Evolutionary conservation across 139 green algal genomes (phyloP).

Genomic region (Chloropicon primus): DNA sequence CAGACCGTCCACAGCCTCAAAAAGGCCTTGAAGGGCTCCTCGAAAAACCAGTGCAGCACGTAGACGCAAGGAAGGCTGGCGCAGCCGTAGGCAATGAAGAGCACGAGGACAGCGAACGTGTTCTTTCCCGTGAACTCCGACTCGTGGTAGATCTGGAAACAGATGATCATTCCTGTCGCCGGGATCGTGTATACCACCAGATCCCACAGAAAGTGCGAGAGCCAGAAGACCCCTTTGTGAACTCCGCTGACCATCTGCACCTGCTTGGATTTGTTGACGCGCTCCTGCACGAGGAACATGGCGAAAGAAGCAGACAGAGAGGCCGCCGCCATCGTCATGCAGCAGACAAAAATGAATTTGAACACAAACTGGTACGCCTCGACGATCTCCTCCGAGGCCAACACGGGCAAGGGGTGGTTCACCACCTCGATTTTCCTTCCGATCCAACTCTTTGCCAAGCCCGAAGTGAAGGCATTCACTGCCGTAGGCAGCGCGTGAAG

Average conservation of each 20-base stretch:
- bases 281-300: conserved; percentile 19
- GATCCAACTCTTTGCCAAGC: background rate
- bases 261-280: conserved; percentile 6
- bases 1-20: background rate
- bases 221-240: conserved; percentile 23
- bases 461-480: background rate
- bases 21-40: conserved; percentile 11
- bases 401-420: conserved; percentile 2
- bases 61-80: conserved; percentile 6
- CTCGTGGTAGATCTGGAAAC: background rate
- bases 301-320: conserved; percentile 8
- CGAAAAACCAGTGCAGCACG: conserved; percentile 8
- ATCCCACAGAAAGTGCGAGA: conserved; percentile 19
- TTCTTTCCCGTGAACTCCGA: background rate
- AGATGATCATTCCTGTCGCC: background rate
- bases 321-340: conserved; percentile 11
- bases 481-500: conserved; percentile 8
- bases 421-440: background rate
- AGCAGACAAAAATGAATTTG: conserved; percentile 1
- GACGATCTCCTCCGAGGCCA: background rate
- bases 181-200: conserved; percentile 12
- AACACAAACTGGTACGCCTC: background rate
- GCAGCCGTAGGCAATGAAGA: background rate
- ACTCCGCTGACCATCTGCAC: conserved; percentile 29
- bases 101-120: background rate